Percentiles rank a stretch among this genome's conserved stretches.
These are phyloP conservation scores for Marasmius sp. DNA, from an alignment of 1,284 basidiomycete genomes.

Conservation along the genomic window DNA sequence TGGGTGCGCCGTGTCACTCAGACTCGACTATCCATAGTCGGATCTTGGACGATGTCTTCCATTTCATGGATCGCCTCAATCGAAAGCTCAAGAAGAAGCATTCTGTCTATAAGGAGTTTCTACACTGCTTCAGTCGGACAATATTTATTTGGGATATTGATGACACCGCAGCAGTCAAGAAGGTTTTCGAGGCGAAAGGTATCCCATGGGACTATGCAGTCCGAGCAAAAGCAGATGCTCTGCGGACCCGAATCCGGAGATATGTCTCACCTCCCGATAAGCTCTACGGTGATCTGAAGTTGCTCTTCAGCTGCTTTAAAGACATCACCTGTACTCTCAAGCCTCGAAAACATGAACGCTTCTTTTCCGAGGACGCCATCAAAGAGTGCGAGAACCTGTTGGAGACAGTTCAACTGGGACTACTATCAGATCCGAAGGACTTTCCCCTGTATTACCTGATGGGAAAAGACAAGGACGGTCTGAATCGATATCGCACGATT, in stretches of 20 bases:
- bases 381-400: not conserved
- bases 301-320: not conserved
- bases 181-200: not conserved
- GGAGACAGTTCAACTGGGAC: constrained; percentile 8
- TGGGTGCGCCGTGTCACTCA: not conserved
- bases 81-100: constrained; percentile 5
- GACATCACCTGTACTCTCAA: not conserved
- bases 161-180: not conserved
- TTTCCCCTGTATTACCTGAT: constrained; percentile 15
- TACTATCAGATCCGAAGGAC: constrained; percentile 17
- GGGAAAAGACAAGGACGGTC: constrained; percentile 17
- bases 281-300: not conserved
- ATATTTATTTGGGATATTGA: constrained; percentile 1
- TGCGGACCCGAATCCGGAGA: not conserved
- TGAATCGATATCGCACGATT: constrained; percentile 17
- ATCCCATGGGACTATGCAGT: not conserved
- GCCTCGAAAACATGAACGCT: not conserved
- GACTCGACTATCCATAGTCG: not conserved
- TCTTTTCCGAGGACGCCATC: not conserved
- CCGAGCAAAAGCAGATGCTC: not conserved
- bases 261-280: not conserved
- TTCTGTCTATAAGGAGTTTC: constrained; percentile 5
- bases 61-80: constrained; percentile 11
- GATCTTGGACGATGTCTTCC: constrained; percentile 13
- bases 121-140: constrained; percentile 1